Evolutionary conservation across 2,329 filamentous ascomycete genomes (phyloP), one percentile per base, ranked within the genome.

Genomic region (Diaporthe sp.): DNA sequence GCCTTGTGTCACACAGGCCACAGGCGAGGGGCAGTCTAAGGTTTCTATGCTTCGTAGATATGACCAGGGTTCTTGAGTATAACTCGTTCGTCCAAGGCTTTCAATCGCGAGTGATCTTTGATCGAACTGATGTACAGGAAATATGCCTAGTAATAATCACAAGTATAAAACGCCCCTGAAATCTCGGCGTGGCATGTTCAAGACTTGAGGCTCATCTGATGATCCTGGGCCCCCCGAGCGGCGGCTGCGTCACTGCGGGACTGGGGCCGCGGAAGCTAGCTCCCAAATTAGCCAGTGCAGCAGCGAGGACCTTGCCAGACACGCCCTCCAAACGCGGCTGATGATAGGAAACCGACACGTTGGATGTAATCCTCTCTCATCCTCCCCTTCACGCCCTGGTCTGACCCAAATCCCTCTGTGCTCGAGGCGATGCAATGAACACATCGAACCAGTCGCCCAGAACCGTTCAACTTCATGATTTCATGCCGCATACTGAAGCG

Each of bases 351-450:
- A 54, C 45, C 60, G 47, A 50, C 70, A 72, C 70, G 70, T 54
- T 64, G 57, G 60, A 52, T 54, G 55, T 40, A 42, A 55, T 72
- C 70, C 45, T 72, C 17, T 38, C 19, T 64, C 50, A 25, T 19
- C 25, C 47, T 40, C 19, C 28, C 38, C 15, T 33, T 38, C 35
- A 54, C 55, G 7, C 33, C 22, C 45, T 57, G n/a, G 15, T 57
- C 50, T 47, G 22, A 9, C 17, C 57, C 33, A 25, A 47, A 47
- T 19, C 28, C 28, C 25, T 60, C 67, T 19, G 33, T 52, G 19
- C 22, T 52, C 64, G 55, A 58, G 74, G 74, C 58, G 40, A 72
- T 76, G 75, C 64, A 47, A 76, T 74, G 75, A 76, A 52, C 64
- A 58, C 33, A 67, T 50, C 38, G 68, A 42, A 50, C 54, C 67